Conservation (phyloP, 2,329 filamentous ascomycete species). For the Neonectria neomacrospora region DNA sequence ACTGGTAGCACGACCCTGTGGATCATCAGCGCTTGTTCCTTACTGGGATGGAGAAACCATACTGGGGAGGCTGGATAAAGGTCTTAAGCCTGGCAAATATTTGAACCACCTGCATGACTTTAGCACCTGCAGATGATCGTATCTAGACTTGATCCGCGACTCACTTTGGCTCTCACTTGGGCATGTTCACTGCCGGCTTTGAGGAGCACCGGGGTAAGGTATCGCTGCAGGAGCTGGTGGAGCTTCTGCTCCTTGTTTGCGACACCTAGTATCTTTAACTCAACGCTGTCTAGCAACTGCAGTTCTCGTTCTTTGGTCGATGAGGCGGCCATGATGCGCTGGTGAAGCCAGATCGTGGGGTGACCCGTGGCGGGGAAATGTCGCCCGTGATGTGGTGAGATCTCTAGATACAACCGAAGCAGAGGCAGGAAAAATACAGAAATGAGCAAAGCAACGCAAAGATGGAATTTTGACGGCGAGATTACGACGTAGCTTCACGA, state of each 20-base stretch:
- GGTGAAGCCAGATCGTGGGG: conserved; percentile 5
- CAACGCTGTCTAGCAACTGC: conserved; percentile 84
- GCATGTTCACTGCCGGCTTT: conserved; percentile 86
- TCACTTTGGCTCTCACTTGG: conserved; percentile 81
- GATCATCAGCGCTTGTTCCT: conserved; percentile 19
- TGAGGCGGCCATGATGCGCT: conserved; percentile 49
- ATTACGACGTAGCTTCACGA: conserved; percentile 15
- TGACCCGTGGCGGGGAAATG: conserved; percentile 15
- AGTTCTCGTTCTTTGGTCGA: conserved; percentile 77
- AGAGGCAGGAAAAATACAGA: conserved; percentile 11
- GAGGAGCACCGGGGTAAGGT: conserved; percentile 82
- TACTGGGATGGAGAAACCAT: conserved; percentile 32
- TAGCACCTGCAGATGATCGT: background rate
- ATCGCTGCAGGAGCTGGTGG: conserved; percentile 79
- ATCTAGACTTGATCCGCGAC: conserved; percentile 15
- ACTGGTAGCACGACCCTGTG: conserved; percentile 81
- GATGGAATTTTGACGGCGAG: conserved; percentile 1
- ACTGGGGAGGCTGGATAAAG: conserved; percentile 64
- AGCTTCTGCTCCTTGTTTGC: conserved; percentile 88
- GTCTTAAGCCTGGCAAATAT: conserved; percentile 64
- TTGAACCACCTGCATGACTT: conserved; percentile 57
- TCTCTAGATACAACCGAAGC: conserved; percentile 2
- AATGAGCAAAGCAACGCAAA: conserved; percentile 1
- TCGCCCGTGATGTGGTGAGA: background rate
- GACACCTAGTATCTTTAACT: conserved; percentile 81